These are phyloP conservation scores for Scleromitrula shiraiana DNA, from an alignment of 2,329 filamentous ascomycete genomes.

Conservation along the genomic window DNA sequence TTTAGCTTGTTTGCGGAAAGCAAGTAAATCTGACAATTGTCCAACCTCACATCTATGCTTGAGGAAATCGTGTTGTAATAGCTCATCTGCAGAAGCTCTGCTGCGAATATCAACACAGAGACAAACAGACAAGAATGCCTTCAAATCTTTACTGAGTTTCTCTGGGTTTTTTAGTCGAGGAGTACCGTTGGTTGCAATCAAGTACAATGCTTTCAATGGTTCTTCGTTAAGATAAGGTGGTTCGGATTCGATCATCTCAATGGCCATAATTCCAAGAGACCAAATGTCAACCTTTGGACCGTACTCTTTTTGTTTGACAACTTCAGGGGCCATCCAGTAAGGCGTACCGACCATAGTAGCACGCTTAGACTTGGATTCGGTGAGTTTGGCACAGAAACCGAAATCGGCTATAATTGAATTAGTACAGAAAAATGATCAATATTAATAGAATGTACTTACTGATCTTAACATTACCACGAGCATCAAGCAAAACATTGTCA, in stretches of 20 bases:
- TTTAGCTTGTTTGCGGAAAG: slow-evolving; percentile 72
- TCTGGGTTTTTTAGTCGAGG: slow-evolving; percentile 96
- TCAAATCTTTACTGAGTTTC: slow-evolving; percentile 94
- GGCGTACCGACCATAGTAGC: slow-evolving; percentile 99
- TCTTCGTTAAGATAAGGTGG: slow-evolving; percentile 95
- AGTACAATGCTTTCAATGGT: slow-evolving; percentile 81
- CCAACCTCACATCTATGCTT: slow-evolving; percentile 79
- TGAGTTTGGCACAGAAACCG: slow-evolving; percentile 97
- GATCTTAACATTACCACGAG: slow-evolving; percentile 94
- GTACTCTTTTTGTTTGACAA: slow-evolving; percentile 95
- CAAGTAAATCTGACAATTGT: slow-evolving; percentile 78
- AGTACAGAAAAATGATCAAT: slow-evolving; percentile 18
- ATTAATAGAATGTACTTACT: slow-evolving; percentile 64
- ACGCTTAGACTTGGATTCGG: slow-evolving; percentile 91
- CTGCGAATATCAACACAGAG: slow-evolving; percentile 95
- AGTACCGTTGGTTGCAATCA: slow-evolving; percentile 98
- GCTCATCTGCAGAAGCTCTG: slow-evolving; percentile 81
- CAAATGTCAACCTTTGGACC: slow-evolving; percentile 98
- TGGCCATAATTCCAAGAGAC: slow-evolving; percentile 98
- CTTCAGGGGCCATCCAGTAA: slow-evolving; percentile 99
- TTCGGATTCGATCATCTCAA: slow-evolving; percentile 99
- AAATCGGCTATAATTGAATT: slow-evolving; percentile 67
- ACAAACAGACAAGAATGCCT: slow-evolving; percentile 93
- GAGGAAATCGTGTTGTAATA: slow-evolving; percentile 87
- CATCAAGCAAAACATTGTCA: slow-evolving; percentile 89